Evolutionary conservation across 2,329 filamentous ascomycete genomes (phyloP), one percentile per base, ranked within the genome.

Genomic region (Madurella fahalii): DNA sequence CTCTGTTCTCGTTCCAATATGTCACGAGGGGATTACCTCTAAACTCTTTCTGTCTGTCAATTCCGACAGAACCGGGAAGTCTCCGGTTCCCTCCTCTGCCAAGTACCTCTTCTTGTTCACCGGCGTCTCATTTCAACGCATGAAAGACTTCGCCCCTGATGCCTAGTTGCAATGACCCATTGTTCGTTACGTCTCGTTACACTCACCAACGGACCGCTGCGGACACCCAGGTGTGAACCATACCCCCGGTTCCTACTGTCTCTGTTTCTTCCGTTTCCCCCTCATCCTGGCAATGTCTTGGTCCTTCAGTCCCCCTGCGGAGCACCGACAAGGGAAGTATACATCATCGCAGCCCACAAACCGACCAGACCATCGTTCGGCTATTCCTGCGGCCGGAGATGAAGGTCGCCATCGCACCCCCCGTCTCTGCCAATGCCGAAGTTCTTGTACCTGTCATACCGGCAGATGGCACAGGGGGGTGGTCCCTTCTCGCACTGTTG

Each of bases 371-470:
- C 53, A 30, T 40, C 46, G 47, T 37, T 40, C 37, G 43, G 40
- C 9, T 42, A 44, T 20, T 18, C 46, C 46, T 32, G 34, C 40
- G 43, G 52, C 47, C 17, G 47, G 50, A 52, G 53, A 57, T 54
- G 51, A 57, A 49, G 34, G 20, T 30, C 48, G 42, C 34, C 41
- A 47, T 15, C 7, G 48, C 40, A 39, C 25, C 31, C 20, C 48
- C 9, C 13, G 40, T 32, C 20, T 17, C 40, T n/a, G 20, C 49
- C 42, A 52, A 45, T 54, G 42, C 54, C 53, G 51, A 52, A 30
- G 30, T 16, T 30, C 48, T 52, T 49, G 41, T 31, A 31, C 31
- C 25, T 17, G 34, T 20, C 48, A 13, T 42, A n/a, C 41, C 30
- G 15, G 42, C 48, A 37, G 34, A 2, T 5, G 40, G 4, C 40